These are phyloP conservation scores for Macrophomina tecta DNA, from an alignment of 2,329 filamentous ascomycete genomes.

Conservation along the genomic window DNA sequence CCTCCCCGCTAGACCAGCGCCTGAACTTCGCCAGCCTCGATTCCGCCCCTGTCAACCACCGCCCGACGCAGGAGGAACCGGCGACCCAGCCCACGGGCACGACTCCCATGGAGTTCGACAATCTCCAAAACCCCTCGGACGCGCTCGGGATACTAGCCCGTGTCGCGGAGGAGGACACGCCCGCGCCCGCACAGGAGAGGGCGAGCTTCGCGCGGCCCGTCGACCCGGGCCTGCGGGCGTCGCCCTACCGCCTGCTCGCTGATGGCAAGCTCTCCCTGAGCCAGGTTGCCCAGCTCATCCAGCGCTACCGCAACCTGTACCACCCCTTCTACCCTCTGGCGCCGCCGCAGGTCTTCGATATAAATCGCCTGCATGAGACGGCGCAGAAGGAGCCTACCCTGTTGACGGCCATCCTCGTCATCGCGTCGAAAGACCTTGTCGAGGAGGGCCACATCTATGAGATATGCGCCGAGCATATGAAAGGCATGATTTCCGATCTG, in stretches of 20 bases:
- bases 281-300: slow-evolving; percentile 59
- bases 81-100: slow-evolving; percentile 4
- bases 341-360: slow-evolving; percentile 64
- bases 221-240: slow-evolving; percentile 37
- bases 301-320: slow-evolving; percentile 68
- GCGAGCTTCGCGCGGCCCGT: slow-evolving; percentile 29
- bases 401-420: slow-evolving; percentile 72
- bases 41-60: neutral
- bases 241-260: slow-evolving; percentile 51
- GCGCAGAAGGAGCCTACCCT: slow-evolving; percentile 69
- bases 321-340: slow-evolving; percentile 75
- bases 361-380: slow-evolving; percentile 59
- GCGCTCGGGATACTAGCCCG: slow-evolving; percentile 56
- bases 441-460: slow-evolving; percentile 68
- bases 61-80: slow-evolving; percentile 6
- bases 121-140: slow-evolving; percentile 57
- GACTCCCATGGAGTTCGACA: slow-evolving; percentile 43
- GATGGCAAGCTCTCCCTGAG: slow-evolving; percentile 50
- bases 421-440: slow-evolving; percentile 73
- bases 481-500: slow-evolving; percentile 69
- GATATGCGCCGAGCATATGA: slow-evolving; percentile 73
- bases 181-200: slow-evolving; percentile 6
- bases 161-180: slow-evolving; percentile 46
- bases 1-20: slow-evolving; percentile 20
- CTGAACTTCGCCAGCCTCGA: slow-evolving; percentile 22